Evolutionary conservation across 345 rosid genomes (phyloP).

Genomic region (Odontarrhena argentea): DNA sequence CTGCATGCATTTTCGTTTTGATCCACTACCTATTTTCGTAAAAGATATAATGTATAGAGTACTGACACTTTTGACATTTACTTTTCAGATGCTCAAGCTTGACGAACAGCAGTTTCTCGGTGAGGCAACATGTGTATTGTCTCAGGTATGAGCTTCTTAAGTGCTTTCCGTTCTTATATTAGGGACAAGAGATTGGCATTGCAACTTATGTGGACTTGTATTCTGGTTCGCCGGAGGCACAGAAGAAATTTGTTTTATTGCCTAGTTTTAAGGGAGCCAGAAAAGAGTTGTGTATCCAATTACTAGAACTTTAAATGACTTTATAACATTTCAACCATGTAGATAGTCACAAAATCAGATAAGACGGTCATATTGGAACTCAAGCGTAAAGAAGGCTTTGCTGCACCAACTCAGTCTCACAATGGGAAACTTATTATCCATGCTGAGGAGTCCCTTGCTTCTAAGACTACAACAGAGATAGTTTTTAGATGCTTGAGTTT

Average conservation of each 20-base stretch:
- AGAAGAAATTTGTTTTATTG: neutral
- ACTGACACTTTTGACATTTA: slow-evolving; percentile 26
- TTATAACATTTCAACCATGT: slow-evolving; percentile 28
- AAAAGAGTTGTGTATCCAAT: neutral
- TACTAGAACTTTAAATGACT: neutral
- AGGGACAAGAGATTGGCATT: neutral
- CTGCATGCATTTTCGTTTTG: slow-evolving; percentile 13
- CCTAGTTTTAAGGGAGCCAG: neutral
- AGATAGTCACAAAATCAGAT: slow-evolving; percentile 68
- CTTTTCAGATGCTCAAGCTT: slow-evolving; percentile 57
- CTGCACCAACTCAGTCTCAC: slow-evolving; percentile 43
- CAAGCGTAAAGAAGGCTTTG: slow-evolving; percentile 55
- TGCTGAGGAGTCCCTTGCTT: slow-evolving; percentile 83
- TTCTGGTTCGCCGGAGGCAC: slow-evolving; percentile 16
- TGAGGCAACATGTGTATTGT: slow-evolving; percentile 72
- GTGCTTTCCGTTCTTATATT: slow-evolving; percentile 11
- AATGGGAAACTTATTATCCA: slow-evolving; percentile 73
- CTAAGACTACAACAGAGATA: slow-evolving; percentile 71
- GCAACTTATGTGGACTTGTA: slow-evolving; percentile 17
- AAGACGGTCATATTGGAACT: slow-evolving; percentile 59
- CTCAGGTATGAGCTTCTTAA: slow-evolving; percentile 47
- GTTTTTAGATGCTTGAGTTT: slow-evolving; percentile 71
- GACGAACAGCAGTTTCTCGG: slow-evolving; percentile 75
- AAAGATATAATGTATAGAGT: slow-evolving; percentile 2
- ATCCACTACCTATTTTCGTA: neutral